These are phyloP conservation scores for Penicillium vulpinum DNA, from an alignment of 2,329 filamentous ascomycete species.

Conservation along the genomic window DNA sequence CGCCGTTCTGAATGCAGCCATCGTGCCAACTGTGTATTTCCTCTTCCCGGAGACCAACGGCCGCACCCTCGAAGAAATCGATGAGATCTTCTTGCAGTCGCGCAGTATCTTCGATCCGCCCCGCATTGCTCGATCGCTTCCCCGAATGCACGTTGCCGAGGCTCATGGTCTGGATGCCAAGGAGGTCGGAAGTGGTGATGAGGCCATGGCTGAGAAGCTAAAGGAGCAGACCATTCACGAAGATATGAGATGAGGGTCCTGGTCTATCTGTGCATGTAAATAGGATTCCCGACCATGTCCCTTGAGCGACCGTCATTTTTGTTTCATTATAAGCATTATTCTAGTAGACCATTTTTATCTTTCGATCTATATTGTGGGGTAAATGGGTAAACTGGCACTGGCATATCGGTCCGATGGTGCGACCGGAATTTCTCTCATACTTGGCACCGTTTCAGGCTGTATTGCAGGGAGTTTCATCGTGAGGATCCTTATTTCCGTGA, in stretches of 20 bases:
- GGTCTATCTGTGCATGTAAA: not conserved
- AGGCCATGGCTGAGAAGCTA: not conserved
- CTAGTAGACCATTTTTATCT: not conserved
- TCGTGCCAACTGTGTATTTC: conserved; percentile 38
- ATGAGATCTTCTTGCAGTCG: conserved; percentile 40
- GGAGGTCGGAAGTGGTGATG: not conserved
- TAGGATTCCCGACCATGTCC: not conserved
- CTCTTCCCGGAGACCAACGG: conserved; percentile 45
- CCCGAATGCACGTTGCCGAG: not conserved
- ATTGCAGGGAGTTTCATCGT: conserved; percentile 6
- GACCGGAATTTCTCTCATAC: not conserved
- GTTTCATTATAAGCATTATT: not conserved
- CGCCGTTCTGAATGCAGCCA: conserved; percentile 42
- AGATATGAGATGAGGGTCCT: not conserved
- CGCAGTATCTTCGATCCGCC: conserved; percentile 32
- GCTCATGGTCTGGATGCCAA: not conserved
- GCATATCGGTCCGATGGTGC: not conserved
- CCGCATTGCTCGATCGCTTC: conserved; percentile 19
- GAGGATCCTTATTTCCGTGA: not conserved
- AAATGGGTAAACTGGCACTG: not conserved
- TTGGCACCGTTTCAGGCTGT: conserved; percentile 4
- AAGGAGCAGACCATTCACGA: not conserved
- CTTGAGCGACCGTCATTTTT: no score
- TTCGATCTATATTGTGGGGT: not conserved
- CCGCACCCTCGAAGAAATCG: conserved; percentile 41